Evolutionary conservation across 768 basidiomycete species (phyloP), one percentile per base, ranked within the genome.

Genomic region (Trametes maxima): DNA sequence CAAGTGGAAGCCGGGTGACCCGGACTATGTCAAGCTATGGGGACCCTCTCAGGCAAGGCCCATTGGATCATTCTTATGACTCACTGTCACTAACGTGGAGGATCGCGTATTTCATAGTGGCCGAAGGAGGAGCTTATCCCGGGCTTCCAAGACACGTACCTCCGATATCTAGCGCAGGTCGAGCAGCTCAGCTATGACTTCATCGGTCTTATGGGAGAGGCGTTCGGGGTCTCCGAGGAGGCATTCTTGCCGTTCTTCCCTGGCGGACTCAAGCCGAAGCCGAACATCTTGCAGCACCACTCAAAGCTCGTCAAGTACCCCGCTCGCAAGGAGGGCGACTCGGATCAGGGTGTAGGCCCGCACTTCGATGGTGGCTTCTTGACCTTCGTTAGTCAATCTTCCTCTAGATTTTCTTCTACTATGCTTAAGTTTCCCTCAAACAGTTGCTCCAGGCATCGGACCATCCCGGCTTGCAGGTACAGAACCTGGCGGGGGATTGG

Each of bases 341-440:
- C 79, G 22, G 79, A 82, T 56, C 92, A 94, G 72, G 92, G 92
- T 14, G 92, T 94, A 8, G 92, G 92, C 0, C 89, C 92, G 13
- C 92, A 93, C 72, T 92, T 86, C 59, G 92, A 93, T 59, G 87
- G 86, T 0, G 88, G 90, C 0, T 92, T 93, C 76, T 72, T 93
- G 63, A 94, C 91, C 10, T 86, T 94, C 72, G 91, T 92, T 60
- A 46, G 83, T 74, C 2, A 8, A 5, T 3, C n/a, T 1, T 22
- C 14, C 5, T 19, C 5, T 16, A 2, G 14, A 14, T 37, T 12
- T n/a, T 19, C 8, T 17, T n/a, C 6, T 8, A 8, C 7, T 21
- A n/a, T 4, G 25, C 35, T 43, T 1, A 42, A 53, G 36, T 1
- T 33, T n/a, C 22, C 14, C 44, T 6, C 28, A 52, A 22, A 5